A percentile compares a stretch with the other conserved stretches of the same genome.
Conservation (phyloP, 176 grass and related monocot genomes). For the Miscanthus lutarioriparius region DNA sequence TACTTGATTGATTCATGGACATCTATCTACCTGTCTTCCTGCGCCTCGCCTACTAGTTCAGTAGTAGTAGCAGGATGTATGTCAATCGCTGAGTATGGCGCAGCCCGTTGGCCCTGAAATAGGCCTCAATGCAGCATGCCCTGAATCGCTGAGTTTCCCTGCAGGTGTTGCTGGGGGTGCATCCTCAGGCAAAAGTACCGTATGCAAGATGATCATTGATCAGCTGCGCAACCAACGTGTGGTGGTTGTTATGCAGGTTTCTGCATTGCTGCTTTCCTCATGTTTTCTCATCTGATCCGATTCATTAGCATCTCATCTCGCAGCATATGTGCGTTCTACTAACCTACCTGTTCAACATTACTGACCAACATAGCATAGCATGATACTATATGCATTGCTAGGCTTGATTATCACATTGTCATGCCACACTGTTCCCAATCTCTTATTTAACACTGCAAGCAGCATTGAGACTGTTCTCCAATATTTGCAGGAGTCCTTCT, state of each 20-base stretch:
- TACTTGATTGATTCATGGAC: background rate
- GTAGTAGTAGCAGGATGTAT: background rate
- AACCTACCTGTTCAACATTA: constrained; percentile 1
- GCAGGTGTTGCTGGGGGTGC: constrained; percentile 84
- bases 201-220: constrained; percentile 95
- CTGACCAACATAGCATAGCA: background rate
- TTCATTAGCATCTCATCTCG: background rate
- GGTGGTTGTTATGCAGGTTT: constrained; percentile 87
- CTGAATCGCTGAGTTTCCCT: constrained; percentile 10
- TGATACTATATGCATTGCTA: background rate
- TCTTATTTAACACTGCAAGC: background rate
- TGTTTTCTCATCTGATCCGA: constrained; percentile 2
- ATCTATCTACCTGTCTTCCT: background rate
- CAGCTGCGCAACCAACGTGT: constrained; percentile 80
- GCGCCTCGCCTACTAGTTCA: background rate
- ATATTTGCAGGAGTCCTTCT: constrained; percentile 83
- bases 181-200: constrained; percentile 78
- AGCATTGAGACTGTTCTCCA: constrained; percentile 19
- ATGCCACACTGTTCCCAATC: background rate
- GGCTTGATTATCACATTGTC: background rate
- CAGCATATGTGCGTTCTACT: background rate
- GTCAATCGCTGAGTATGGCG: background rate
- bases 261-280: background rate
- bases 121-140: background rate
- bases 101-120: background rate